Conservation (phyloP, 176 grass and related monocot species). For the Musa schizocarpa region DNA sequence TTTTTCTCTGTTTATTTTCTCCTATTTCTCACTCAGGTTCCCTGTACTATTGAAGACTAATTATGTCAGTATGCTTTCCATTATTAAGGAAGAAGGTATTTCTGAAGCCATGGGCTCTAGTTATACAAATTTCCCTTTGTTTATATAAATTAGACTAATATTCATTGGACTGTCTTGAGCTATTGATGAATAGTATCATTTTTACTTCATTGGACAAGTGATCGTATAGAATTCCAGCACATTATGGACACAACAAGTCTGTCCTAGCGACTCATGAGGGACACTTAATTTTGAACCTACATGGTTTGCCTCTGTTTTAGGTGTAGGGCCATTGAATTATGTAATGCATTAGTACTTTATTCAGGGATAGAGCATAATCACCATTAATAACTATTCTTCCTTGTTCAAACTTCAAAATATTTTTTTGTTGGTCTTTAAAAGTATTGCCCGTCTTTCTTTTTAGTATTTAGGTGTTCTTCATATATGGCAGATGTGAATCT, state of each 20-base stretch:
- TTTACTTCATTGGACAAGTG: no score
- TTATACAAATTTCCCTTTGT: not conserved
- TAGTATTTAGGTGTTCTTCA: no score
- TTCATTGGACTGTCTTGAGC: not conserved
- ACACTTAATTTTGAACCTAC: not conserved
- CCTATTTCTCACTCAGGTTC: conserved; percentile 39
- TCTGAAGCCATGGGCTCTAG: not conserved
- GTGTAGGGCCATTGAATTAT: not conserved
- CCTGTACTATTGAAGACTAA: conserved; percentile 67
- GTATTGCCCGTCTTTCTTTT: no score
- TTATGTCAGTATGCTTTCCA: not conserved
- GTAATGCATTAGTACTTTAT: no score
- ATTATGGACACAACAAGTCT: not conserved
- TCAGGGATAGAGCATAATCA: no score
- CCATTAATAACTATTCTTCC: no score
- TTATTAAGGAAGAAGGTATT: not conserved
- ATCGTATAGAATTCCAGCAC: not conserved
- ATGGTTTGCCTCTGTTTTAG: not conserved
- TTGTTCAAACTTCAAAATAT: no score
- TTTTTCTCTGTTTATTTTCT: conserved; percentile 4
- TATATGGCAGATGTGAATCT: no score
- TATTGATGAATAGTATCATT: not conserved
- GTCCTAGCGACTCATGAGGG: not conserved
- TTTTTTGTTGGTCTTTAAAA: no score
- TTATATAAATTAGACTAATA: no score